Evolutionary conservation across 2,329 filamentous ascomycete species (phyloP).

Genomic region (Stenocarpella maydis): DNA sequence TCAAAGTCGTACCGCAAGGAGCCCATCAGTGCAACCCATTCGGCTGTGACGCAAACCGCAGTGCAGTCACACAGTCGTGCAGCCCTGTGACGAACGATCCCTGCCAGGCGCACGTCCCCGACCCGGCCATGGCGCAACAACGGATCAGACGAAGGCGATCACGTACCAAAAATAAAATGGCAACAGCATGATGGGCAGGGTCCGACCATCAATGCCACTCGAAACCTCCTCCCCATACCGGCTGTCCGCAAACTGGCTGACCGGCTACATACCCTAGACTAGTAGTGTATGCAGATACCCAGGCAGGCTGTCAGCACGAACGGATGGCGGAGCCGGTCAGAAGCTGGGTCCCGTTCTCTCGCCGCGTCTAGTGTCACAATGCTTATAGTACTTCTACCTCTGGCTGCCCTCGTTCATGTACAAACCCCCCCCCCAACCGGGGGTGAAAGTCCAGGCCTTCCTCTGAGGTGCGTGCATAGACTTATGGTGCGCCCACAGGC

Average conservation of each 20-base stretch:
- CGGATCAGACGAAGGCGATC: slow-evolving; percentile 14
- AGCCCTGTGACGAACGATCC: slow-evolving; percentile 4
- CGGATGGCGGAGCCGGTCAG: slow-evolving; percentile 22
- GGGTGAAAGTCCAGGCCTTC: too few relatives aligned
- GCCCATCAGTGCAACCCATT: neutral
- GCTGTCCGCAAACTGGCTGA: neutral
- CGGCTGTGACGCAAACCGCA: neutral
- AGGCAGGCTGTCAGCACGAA: slow-evolving; percentile 9
- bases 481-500: too few relatives aligned
- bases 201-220: slow-evolving; percentile 25
- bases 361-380: too few relatives aligned
- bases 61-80: neutral
- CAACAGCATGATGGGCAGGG: slow-evolving; percentile 17
- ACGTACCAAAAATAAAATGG: neutral
- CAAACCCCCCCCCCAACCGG: too few relatives aligned
- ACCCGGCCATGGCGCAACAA: neutral
- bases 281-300: too few relatives aligned
- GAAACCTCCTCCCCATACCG: neutral
- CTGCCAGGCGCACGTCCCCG: neutral
- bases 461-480: too few relatives aligned
- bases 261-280: too few relatives aligned
- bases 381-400: too few relatives aligned
- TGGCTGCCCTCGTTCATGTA: too few relatives aligned
- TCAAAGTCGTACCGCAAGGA: neutral
- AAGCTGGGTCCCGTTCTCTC: neutral